Percentiles rank a stretch among this genome's conserved stretches.
These are phyloP conservation scores for Aspergillus ochraceoroseus DNA, from an alignment of 2,329 filamentous ascomycete genomes.

Conservation along the genomic window DNA sequence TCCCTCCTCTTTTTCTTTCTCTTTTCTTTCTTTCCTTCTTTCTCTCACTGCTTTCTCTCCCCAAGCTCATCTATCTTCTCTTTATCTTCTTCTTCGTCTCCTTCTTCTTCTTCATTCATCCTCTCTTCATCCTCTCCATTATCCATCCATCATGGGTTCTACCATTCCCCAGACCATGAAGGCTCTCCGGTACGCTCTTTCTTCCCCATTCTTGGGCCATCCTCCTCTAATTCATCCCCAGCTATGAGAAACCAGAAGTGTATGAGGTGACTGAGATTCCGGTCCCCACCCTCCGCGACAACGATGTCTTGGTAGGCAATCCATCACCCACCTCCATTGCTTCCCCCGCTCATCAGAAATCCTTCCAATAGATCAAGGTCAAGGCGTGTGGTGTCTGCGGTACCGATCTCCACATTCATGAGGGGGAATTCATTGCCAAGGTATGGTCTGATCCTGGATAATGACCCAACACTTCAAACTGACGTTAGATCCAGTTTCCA, in stretches of 20 bases:
- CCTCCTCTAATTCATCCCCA: constrained; percentile 18
- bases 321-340: background rate
- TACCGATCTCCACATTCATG: constrained; percentile 53
- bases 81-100: background rate
- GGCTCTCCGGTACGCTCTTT: constrained; percentile 52
- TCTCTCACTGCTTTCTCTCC: constrained; percentile 8
- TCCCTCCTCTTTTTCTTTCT: constrained; percentile 4
- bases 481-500: constrained; percentile 48
- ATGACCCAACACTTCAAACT: background rate
- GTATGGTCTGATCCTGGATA: constrained; percentile 28
- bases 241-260: constrained; percentile 59
- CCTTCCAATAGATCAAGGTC: constrained; percentile 53
- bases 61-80: constrained; percentile 1
- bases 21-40: constrained; percentile 4
- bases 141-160: constrained; percentile 29
- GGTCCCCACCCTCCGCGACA: constrained; percentile 56
- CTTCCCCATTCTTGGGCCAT: constrained; percentile 4
- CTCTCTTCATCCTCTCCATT: background rate
- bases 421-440: constrained; percentile 61
- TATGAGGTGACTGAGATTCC: constrained; percentile 59
- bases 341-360: background rate
- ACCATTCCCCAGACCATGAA: constrained; percentile 55
- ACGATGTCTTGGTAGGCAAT: constrained; percentile 52
- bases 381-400: constrained; percentile 63
- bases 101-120: background rate